Percentiles rank a stretch among this genome's conserved stretches.
Evolutionary conservation across 345 rosid genomes (phyloP).

Genomic region (Acer yangbiense): DNA sequence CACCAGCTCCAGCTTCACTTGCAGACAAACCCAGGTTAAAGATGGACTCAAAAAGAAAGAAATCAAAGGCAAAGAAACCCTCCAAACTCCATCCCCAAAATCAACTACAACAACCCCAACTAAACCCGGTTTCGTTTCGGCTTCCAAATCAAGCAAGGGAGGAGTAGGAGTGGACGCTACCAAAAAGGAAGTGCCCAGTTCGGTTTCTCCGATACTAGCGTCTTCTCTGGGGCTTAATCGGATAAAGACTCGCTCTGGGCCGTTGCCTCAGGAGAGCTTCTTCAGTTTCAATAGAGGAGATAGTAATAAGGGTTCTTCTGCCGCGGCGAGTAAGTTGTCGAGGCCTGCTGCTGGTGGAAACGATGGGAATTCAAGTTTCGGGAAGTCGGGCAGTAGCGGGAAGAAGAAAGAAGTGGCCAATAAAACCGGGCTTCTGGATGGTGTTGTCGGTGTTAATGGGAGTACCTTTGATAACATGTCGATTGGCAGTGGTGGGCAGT

Average conservation of each 20-base stretch:
- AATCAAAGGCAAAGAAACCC: slow-evolving; percentile 48
- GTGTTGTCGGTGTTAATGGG: slow-evolving; percentile 38
- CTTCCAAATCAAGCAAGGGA: slow-evolving; percentile 42
- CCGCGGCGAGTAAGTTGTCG: slow-evolving; percentile 74
- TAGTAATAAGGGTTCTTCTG: slow-evolving; percentile 42
- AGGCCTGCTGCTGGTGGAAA: slow-evolving; percentile 45
- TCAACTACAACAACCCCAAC: slow-evolving; percentile 21
- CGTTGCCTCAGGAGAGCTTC: slow-evolving; percentile 85
- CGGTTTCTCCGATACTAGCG: slow-evolving; percentile 84
- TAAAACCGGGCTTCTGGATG: slow-evolving; percentile 47
- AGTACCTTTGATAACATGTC: slow-evolving; percentile 46
- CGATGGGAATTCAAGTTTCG: slow-evolving; percentile 40
- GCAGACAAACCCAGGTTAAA: slow-evolving; percentile 56
- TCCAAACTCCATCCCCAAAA: not conserved
- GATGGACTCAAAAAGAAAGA: slow-evolving; percentile 68
- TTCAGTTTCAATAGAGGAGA: slow-evolving; percentile 59
- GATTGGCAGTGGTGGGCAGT: slow-evolving; percentile 50
- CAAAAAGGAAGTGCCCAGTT: slow-evolving; percentile 44
- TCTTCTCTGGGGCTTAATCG: slow-evolving; percentile 90
- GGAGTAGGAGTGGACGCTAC: slow-evolving; percentile 22
- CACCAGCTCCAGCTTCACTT: slow-evolving; percentile 25
- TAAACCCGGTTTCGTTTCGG: slow-evolving; percentile 34
- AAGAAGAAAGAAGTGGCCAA: slow-evolving; percentile 60
- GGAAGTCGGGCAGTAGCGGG: slow-evolving; percentile 37
- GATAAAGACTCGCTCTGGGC: slow-evolving; percentile 97